Evolutionary conservation across 1,139 yeast species (phyloP), one percentile per base, ranked within the genome.

Genomic region (Lodderomyces parapsilosis): DNA sequence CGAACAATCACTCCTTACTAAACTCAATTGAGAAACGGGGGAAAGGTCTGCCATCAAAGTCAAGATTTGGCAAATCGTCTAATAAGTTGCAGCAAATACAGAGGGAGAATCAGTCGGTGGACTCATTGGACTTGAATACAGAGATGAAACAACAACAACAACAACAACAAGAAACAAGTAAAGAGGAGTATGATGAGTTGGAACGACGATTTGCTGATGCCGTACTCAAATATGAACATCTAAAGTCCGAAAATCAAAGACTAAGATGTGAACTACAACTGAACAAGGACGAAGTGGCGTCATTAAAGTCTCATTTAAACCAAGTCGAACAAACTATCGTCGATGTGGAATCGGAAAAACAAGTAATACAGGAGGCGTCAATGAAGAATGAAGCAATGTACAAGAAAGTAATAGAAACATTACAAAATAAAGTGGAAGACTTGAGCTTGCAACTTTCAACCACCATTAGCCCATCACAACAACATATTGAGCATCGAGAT

Each of bases 171-270:
- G 31, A 14, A n/a, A 14, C 31, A 36, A 14, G 15, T 11, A 22
- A 46, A 19, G 45, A 48, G 22, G 57, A 53, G 33, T 54, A 47
- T 40, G 44, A 40, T 20, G 45, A 39, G 17, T 46, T 58, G 17
- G 68, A 65, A 44, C 50, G 66, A 40, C 62, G 58, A 39, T 62
- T 60, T 46, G 58, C 66, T 13, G 70, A 66, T 42, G 44, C 60
- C 3, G 41, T 65, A 9, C 48, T 62, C n/a, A 50, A 51, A 35
- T 55, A 57, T 42, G 58, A 56, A 32, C 49, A 44, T 10, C 35
- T 63, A 9, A 37, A 50, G 9, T 43, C 41, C 11, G 68, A 65
- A n/a, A 54, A 52, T 32, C 46, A 47, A 19, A 58, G 58, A 33
- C 46, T 63, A 15, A 65, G 63, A 43, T 38, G 47, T 13, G 68